Evolutionary conservation across 108 stramenopile genomes (phyloP).

Genomic region (Pseudonitzschia multiseries): DNA sequence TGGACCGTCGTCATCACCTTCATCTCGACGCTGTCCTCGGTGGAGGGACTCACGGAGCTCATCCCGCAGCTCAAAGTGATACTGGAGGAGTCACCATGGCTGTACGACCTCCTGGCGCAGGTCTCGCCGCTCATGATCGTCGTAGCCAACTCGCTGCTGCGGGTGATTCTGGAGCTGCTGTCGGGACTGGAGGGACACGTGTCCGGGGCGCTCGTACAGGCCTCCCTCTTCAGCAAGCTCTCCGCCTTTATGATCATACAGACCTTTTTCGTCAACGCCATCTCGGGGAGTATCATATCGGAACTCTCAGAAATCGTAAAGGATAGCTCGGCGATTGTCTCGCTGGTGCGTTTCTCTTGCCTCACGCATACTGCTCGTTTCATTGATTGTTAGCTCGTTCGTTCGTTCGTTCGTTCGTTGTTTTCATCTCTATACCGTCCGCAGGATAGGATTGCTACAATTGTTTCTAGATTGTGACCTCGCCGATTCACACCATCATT

Average conservation of each 20-base stretch:
- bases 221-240: constrained; percentile 62
- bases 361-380: not conserved
- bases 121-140: constrained; percentile 59
- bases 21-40: constrained; percentile 54
- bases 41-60: constrained; percentile 40
- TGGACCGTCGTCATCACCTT: constrained; percentile 67
- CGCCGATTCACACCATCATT: too few relatives aligned
- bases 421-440: too few relatives aligned
- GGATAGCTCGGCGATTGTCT: constrained; percentile 5
- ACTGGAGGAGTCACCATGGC: constrained; percentile 39
- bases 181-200: constrained; percentile 54
- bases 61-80: constrained; percentile 37
- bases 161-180: constrained; percentile 35
- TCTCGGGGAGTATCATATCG: constrained; percentile 48
- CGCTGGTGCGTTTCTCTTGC: not conserved
- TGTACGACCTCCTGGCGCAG: constrained; percentile 45
- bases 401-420: too few relatives aligned
- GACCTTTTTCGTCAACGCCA: constrained; percentile 70
- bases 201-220: constrained; percentile 47
- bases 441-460: too few relatives aligned
- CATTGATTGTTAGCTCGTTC: too few relatives aligned
- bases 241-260: constrained; percentile 67
- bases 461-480: too few relatives aligned
- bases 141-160: constrained; percentile 33
- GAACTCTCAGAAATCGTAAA: constrained; percentile 37